Base-by-base conservation (phyloP, 1,139 yeast genomes). In the Wickerhamomyces sp. region DNA sequence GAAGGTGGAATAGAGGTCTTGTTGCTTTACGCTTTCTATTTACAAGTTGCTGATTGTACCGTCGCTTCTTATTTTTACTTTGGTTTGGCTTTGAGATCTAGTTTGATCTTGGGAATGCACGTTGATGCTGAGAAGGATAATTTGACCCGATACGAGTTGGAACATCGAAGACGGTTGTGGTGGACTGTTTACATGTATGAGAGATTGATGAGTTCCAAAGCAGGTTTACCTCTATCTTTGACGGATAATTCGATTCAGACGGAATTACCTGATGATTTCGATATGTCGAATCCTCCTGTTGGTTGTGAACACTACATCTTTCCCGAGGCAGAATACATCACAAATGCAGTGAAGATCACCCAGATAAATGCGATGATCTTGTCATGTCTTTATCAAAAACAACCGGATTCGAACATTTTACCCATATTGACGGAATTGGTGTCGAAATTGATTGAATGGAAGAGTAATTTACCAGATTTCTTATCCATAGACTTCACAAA, bases 171-270 rank as follows among this genome's bases (percentile, higher is more conserved):
- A 52, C 64, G 95, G 46, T 61, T 86, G 16, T 86, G 94, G 91
- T 86, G 95, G 95, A 84, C 95, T 0, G 89, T 85, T 10, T 85
- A 84, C 58, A 84, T 84, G 85, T 81, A 81, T 52, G 95, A 86
- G 59, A 61, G 94, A 55, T 85, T 85, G 87, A 61, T 85, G 30
- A 79, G 88, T 15, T 81, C 93, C 11, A 86, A 86, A 51, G 89
- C 91, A 1, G 95, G 95, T 0, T 62, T 85, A 25, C 95, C 95
- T 0, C 58, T 84, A 29, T 78, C 89, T 37, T 70, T 85, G 44
- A 78, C 86, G 2, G 95, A 85, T 53, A 85, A 81, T 46, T 80
- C 85, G 44, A 83, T 85, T 15, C 75, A 85, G 1, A 78, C 93
- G 0, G 88, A 76, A 39, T 61, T 84, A 16, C 95, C 95, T 0